Evolutionary conservation across 371 early-diverging fungal species (phyloP).

Genomic region (Apophysomyces trapeziformis): DNA sequence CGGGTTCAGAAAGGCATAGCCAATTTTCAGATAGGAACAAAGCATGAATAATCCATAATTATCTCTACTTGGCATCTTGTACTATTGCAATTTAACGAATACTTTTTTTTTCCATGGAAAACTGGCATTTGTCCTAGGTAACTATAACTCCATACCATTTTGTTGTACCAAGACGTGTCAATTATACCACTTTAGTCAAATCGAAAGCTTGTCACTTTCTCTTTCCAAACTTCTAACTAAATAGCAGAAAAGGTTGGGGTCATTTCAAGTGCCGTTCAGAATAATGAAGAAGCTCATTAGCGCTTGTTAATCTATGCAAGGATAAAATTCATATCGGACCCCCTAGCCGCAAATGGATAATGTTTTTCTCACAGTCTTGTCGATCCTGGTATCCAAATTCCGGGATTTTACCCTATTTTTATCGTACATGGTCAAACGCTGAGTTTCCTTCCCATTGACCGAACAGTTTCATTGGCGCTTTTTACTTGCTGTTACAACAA

Average conservation of each 20-base stretch:
- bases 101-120: not conserved
- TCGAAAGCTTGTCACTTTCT: too few species aligned
- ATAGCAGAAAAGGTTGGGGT: too few species aligned
- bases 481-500: not conserved
- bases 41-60: not conserved
- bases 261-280: not conserved
- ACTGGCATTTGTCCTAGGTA: too few species aligned
- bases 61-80: not conserved
- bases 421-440: not conserved
- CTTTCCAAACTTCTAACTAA: too few species aligned
- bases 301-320: too few species aligned
- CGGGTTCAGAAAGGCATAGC: not conserved
- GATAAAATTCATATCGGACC: not conserved
- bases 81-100: not conserved
- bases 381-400: conserved; percentile 11
- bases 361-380: conserved; percentile 7
- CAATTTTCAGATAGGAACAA: not conserved
- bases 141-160: too few species aligned
- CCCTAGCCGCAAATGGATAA: conserved; percentile 2
- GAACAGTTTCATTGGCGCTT: not conserved
- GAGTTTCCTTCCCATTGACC: not conserved
- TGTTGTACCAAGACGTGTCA: too few species aligned
- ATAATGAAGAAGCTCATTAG: not conserved
- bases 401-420: not conserved
- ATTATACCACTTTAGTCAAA: too few species aligned